phyloP scores from a whole-genome alignment of 2,329 filamentous ascomycete species.

The Talaromyces amestolkiae region DNA sequence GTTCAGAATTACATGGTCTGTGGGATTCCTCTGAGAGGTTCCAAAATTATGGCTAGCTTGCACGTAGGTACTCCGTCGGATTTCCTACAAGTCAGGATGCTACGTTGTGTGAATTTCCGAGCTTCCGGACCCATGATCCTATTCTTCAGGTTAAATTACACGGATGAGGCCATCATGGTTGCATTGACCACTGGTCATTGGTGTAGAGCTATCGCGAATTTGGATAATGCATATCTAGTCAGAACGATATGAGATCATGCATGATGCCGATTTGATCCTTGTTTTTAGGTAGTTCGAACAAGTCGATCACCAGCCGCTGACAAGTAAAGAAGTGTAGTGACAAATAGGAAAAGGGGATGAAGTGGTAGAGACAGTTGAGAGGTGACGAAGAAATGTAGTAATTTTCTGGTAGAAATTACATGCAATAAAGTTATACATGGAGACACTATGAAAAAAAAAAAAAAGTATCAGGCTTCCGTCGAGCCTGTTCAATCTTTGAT shows the following conservation, averaged over 20 bases:
- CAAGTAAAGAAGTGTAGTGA: background rate
- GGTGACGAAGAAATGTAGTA: background rate
- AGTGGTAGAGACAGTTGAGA: constrained; percentile 5
- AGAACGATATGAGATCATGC: background rate
- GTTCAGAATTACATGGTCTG: background rate
- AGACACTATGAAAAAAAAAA: background rate
- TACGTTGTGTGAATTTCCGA: background rate
- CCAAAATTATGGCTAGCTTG: background rate
- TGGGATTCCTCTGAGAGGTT: background rate
- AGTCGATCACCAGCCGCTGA: background rate
- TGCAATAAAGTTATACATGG: background rate
- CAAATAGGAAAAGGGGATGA: background rate
- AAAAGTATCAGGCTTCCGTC: background rate
- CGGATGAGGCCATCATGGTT: background rate
- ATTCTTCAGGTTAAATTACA: background rate
- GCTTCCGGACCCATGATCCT: background rate
- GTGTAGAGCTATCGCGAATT: background rate
- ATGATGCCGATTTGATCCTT: background rate
- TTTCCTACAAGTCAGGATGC: background rate
- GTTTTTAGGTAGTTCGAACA: background rate
- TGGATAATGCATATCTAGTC: background rate
- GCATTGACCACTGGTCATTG: background rate
- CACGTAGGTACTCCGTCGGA: too few relatives aligned
- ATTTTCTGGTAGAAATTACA: constrained; percentile 6
- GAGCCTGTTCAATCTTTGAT: background rate